Percentiles rank a stretch among this genome's conserved stretches.
Evolutionary conservation across 441 rosid species (phyloP).

Genomic region (Populus hybrid): DNA sequence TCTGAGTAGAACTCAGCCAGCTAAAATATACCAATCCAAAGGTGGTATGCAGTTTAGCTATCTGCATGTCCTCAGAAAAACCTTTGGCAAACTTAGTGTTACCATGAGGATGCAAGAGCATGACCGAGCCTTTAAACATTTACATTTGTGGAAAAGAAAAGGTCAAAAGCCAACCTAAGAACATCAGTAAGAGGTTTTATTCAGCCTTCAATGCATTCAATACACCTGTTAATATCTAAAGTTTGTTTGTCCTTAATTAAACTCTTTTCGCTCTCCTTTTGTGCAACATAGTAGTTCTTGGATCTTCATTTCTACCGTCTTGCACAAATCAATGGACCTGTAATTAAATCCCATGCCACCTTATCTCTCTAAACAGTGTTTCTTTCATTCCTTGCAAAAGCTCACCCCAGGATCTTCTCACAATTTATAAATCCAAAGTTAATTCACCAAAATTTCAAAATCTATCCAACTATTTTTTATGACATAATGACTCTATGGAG

Average conservation of each 20-base stretch:
- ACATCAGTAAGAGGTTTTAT: not conserved
- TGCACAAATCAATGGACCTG: not conserved
- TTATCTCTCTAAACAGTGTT: not conserved
- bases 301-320: not conserved
- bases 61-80: not conserved
- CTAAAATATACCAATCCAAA: not conserved
- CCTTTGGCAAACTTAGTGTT: not conserved
- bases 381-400: slow-evolving; percentile 1
- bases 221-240: not conserved
- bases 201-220: slow-evolving; percentile 1
- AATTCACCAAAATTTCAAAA: not conserved
- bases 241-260: not conserved
- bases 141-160: not conserved
- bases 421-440: not conserved
- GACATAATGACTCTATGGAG: not conserved
- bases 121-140: not conserved
- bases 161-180: not conserved
- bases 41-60: not conserved
- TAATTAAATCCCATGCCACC: not conserved
- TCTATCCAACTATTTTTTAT: not conserved
- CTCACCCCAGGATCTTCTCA: not conserved
- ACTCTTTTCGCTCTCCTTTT: not conserved
- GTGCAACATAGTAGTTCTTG: not conserved
- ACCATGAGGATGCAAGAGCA: not conserved
- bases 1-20: not conserved